These are phyloP conservation scores for Rhododendron vialii DNA, from an alignment of 148 eudicot genomes.

Conservation along the genomic window DNA sequence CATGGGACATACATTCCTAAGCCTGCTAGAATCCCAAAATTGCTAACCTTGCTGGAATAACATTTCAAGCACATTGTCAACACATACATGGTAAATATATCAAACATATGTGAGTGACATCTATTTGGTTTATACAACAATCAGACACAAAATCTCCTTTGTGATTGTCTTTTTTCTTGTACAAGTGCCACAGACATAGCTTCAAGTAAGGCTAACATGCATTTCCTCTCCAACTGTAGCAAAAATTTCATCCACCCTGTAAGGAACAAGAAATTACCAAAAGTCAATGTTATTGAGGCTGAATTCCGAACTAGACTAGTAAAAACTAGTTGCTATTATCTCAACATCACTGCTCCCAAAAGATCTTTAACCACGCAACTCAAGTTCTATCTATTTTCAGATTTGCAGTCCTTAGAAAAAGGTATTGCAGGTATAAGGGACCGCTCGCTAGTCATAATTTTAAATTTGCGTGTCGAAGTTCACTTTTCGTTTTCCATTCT, in stretches of 20 bases:
- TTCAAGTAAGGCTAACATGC: conserved; percentile 32
- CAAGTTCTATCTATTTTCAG: background rate
- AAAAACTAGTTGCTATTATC: background rate
- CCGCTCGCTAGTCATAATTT: background rate
- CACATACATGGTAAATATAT: background rate
- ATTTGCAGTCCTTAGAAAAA: background rate
- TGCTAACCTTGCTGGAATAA: background rate
- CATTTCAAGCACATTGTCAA: background rate
- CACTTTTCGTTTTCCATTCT: background rate
- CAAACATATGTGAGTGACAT: background rate
- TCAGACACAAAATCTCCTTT: background rate
- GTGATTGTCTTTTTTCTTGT: too few relatives aligned
- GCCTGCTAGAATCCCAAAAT: background rate
- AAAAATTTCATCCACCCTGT: conserved; percentile 72
- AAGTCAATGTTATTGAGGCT: background rate
- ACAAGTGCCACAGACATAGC: background rate
- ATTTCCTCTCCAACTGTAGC: conserved; percentile 56
- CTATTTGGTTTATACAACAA: background rate
- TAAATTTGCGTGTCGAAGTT: background rate
- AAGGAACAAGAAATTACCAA: conserved; percentile 8
- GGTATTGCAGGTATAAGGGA: background rate
- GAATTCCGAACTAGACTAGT: background rate
- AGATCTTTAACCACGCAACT: background rate
- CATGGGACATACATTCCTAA: too few relatives aligned
- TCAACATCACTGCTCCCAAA: background rate